Percentiles rank a stretch among this genome's conserved stretches.
These are phyloP conservation scores for Mimosa pudica DNA, from an alignment of 306 rosid genomes.

Conservation along the genomic window DNA sequence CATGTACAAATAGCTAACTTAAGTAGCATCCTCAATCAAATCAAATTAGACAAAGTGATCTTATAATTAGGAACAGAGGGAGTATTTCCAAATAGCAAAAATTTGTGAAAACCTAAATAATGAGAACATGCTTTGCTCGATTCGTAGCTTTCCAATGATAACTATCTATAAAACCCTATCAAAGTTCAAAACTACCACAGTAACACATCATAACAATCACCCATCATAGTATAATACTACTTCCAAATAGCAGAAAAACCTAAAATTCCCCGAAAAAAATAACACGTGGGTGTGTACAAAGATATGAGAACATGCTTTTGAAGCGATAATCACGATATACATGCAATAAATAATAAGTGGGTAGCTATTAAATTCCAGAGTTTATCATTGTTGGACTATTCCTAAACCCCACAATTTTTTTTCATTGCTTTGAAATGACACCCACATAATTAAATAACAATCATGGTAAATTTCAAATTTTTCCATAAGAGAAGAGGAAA, in stretches of 20 bases:
- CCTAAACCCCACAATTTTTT: background rate
- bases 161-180: background rate
- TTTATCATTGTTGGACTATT: background rate
- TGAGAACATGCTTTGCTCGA: no score
- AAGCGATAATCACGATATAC: background rate
- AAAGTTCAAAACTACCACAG: background rate
- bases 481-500: background rate
- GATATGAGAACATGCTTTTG: no score
- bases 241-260: background rate
- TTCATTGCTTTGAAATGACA: background rate
- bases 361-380: background rate
- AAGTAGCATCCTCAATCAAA: no score
- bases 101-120: no score
- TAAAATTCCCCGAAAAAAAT: background rate
- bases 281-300: background rate
- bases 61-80: no score
- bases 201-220: no score
- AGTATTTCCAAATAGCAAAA: no score
- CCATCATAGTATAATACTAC: background rate
- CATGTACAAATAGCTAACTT: no score
- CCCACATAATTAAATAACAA: background rate
- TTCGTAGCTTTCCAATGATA: background rate
- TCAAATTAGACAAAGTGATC: no score
- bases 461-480: background rate
- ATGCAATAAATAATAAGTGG: background rate